Base-by-base conservation (phyloP, 768 basidiomycete species). In the Steccherinum ochraceum region DNA sequence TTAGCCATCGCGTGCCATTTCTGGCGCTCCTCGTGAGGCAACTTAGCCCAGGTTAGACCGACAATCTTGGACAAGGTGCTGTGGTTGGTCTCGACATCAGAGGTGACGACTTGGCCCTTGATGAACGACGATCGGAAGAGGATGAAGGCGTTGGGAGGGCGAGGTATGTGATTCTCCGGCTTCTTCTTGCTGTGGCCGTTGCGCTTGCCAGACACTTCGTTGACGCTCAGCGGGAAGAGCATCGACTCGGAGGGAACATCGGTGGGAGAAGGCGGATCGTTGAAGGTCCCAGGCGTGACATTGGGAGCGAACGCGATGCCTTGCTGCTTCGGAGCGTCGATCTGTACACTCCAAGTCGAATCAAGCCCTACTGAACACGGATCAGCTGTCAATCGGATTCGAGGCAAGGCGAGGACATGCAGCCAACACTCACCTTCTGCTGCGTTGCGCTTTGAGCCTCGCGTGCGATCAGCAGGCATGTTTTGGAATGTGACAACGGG, bases 71-170 rank as follows among this genome's bases (percentile, higher is more conserved):
- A 89, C 16, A 90, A 72, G 3, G 88, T 89, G 58, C 83, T 84
- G 69, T 89, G 88, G 64, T 86, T 89, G 24, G 85, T 86, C 72
- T 90, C 88, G 53, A 89, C 82, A 47, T 77, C 80, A 5, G 83
- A 79, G 7, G 86, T 81, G 56, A 90, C 86, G 58, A 85, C 84
- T 58, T 86, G 83, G 58, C 72, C 77, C 69, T 86, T 86, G 65
- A 89, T 86, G 67, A 89, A 89, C 0, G 84, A 83, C 0, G 86
- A 86, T 54, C 88, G 83, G 74, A 90, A 91, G 60, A 91, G 77
- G 62, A 90, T 91, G 70, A 91, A 91, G 21, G 88, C 89, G 60
- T 91, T 90, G 2, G 88, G 86, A 1, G 88, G 88, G 40, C 88
- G 85, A 16, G 88, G 88, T 55, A 91, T 86, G 63, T 89, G 85